Conservation (phyloP, 805 yeast genomes). For the Kregervanrija pseudodelftensis region DNA sequence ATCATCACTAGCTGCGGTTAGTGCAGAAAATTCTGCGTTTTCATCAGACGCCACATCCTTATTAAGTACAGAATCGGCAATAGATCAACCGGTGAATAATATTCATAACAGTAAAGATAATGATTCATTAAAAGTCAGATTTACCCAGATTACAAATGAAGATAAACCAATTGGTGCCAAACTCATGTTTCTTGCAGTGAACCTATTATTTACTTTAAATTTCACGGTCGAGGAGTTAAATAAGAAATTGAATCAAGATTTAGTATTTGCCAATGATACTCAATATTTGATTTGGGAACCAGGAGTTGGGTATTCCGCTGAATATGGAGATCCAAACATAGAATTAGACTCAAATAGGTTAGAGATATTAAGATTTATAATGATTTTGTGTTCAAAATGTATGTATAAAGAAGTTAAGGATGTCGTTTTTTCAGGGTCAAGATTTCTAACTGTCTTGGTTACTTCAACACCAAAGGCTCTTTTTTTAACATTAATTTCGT, state of each 20-base stretch:
- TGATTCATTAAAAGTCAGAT: not conserved
- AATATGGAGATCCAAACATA: slow-evolving; percentile 27
- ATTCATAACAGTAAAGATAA: not conserved
- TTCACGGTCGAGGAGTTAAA: slow-evolving; percentile 39
- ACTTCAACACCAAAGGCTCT: slow-evolving; percentile 42
- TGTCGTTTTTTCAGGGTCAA: slow-evolving; percentile 47
- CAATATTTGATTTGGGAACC: slow-evolving; percentile 65
- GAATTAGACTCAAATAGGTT: slow-evolving; percentile 56
- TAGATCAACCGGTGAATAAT: not conserved
- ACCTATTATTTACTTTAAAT: slow-evolving; percentile 47
- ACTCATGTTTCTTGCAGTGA: slow-evolving; percentile 32
- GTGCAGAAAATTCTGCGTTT: too few relatives aligned
- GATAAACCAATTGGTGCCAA: slow-evolving; percentile 30
- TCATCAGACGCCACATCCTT: too few relatives aligned
- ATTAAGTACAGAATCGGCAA: too few relatives aligned
- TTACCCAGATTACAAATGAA: not conserved
- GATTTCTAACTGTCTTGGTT: slow-evolving; percentile 51
- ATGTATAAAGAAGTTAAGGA: slow-evolving; percentile 42
- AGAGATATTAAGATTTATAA: slow-evolving; percentile 56
- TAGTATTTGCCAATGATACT: slow-evolving; percentile 18
- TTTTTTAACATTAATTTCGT: slow-evolving; percentile 50
- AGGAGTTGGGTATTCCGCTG: slow-evolving; percentile 51
- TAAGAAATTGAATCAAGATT: slow-evolving; percentile 1
- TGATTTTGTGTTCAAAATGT: slow-evolving; percentile 54
- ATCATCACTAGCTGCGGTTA: not conserved